These are phyloP conservation scores for Spiraea crenata DNA, from an alignment of 331 rosid genomes.

Conservation along the genomic window DNA sequence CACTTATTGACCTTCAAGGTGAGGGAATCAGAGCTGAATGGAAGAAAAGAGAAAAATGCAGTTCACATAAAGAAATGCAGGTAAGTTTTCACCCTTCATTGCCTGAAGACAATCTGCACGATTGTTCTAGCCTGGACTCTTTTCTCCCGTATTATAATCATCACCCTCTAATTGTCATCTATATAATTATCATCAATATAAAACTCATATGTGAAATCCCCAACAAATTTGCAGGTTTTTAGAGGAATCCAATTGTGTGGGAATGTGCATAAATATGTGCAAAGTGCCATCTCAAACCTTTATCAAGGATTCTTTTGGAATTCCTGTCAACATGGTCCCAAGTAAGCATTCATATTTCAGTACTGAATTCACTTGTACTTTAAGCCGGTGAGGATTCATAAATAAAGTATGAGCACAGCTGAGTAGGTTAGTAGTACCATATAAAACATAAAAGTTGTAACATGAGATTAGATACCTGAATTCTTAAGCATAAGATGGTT, in stretches of 20 bases:
- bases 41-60: slow-evolving; percentile 69
- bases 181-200: slow-evolving; percentile 15
- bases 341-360: slow-evolving; percentile 47
- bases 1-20: slow-evolving; percentile 47
- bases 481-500: slow-evolving; percentile 20
- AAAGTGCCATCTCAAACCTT: slow-evolving; percentile 80
- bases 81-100: slow-evolving; percentile 37
- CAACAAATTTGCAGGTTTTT: slow-evolving; percentile 54
- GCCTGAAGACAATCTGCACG: slow-evolving; percentile 32
- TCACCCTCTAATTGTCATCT: slow-evolving; percentile 33
- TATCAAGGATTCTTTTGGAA: slow-evolving; percentile 67
- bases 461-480: slow-evolving; percentile 10
- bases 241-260: slow-evolving; percentile 77
- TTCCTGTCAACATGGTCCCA: slow-evolving; percentile 82
- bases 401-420: slow-evolving; percentile 26
- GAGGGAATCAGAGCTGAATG: slow-evolving; percentile 66
- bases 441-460: background rate
- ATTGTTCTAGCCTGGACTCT: background rate
- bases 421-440: slow-evolving; percentile 17
- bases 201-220: slow-evolving; percentile 7
- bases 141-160: slow-evolving; percentile 37
- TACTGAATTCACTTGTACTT: too few species aligned
- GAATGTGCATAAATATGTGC: slow-evolving; percentile 83
- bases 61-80: slow-evolving; percentile 86
- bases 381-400: too few species aligned